phyloP scores from a whole-genome alignment of 2,329 filamentous ascomycete genomes.

The Penicillium sp. region DNA sequence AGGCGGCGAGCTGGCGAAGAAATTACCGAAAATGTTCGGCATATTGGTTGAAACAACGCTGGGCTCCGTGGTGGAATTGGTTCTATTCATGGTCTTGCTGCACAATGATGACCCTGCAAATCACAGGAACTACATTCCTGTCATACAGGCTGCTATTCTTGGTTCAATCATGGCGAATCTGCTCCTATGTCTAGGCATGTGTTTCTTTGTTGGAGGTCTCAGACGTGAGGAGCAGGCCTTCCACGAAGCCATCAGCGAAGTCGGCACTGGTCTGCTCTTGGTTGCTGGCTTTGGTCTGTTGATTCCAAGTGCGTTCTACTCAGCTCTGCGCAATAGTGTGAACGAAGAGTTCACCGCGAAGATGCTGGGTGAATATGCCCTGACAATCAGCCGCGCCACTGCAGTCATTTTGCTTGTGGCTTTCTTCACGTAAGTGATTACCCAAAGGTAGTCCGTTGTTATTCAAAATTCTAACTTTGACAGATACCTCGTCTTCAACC shows the following conservation, averaged over 20 bases:
- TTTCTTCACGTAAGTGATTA: slow-evolving; percentile 59
- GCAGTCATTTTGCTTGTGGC: slow-evolving; percentile 70
- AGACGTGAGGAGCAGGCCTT: slow-evolving; percentile 68
- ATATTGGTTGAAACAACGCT: slow-evolving; percentile 56
- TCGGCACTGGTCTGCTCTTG: slow-evolving; percentile 73
- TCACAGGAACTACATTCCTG: slow-evolving; percentile 53
- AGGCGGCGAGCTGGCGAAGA: slow-evolving; percentile 70
- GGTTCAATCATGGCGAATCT: slow-evolving; percentile 82
- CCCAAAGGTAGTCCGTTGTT: background rate
- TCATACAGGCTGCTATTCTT: slow-evolving; percentile 80
- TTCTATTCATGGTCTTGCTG: slow-evolving; percentile 78
- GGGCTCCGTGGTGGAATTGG: slow-evolving; percentile 76
- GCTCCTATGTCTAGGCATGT: slow-evolving; percentile 75
- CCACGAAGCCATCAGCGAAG: slow-evolving; percentile 74
- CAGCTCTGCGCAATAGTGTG: slow-evolving; percentile 46
- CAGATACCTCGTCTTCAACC: slow-evolving; percentile 68
- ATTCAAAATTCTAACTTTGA: slow-evolving; percentile 5
- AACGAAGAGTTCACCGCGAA: slow-evolving; percentile 32
- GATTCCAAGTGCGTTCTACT: slow-evolving; percentile 50
- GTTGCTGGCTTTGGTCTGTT: slow-evolving; percentile 65
- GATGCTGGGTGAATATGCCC: slow-evolving; percentile 54
- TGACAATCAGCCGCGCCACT: slow-evolving; percentile 70
- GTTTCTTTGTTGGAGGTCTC: slow-evolving; percentile 77
- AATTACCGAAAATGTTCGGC: slow-evolving; percentile 69
- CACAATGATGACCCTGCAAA: slow-evolving; percentile 48